Base-by-base conservation (phyloP, 805 yeast species). In the Candida odintsovae region DNA sequence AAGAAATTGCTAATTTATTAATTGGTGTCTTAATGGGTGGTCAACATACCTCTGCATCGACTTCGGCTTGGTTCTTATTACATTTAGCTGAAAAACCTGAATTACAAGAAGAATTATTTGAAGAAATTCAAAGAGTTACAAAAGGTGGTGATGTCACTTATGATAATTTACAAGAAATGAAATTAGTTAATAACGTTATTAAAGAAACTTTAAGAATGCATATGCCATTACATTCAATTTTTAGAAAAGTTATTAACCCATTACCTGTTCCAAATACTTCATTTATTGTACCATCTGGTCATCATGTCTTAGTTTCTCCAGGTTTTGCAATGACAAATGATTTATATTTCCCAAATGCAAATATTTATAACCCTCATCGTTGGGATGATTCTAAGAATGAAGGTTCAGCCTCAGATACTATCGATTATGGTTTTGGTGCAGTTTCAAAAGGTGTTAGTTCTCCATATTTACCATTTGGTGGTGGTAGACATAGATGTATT, bases 1-100 rank as follows among this genome's bases (percentile, higher is more conserved):
- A 83, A 65, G 96, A 94, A 70, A 89, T 94, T 62, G 94, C 98
- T 42, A 86, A 90, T 68, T 74, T 94, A 66, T 73, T 90, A 66
- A 92, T 94, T 67, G 99, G 98, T 67, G 85, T 94, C 46, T 75
- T 94, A 51, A 94, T 94, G 99, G 99, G 99, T 60, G 99, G 99
- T 52, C 99, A 94, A 73, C 99, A 94, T 68, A 94, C 99, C 23
- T 86, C 96, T 52, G 94, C 98, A 39, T 78, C 98, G 21, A 94
- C 99, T 20, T 86, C 96, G 37, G 86, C 97, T 16, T 94, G 99
- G 99, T 82, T 82, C 61, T 72, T 94, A 62, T 76, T 94, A 54
- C 98, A 94, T 64, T 75, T 94, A 51, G 97, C 90, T 54, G 95
- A 85, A 59, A 75, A 80, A 59, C 95, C 95, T 40, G 85, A 86